Conservation (phyloP, 305 asterid genomes). For the Fraxinus floribunda region DNA sequence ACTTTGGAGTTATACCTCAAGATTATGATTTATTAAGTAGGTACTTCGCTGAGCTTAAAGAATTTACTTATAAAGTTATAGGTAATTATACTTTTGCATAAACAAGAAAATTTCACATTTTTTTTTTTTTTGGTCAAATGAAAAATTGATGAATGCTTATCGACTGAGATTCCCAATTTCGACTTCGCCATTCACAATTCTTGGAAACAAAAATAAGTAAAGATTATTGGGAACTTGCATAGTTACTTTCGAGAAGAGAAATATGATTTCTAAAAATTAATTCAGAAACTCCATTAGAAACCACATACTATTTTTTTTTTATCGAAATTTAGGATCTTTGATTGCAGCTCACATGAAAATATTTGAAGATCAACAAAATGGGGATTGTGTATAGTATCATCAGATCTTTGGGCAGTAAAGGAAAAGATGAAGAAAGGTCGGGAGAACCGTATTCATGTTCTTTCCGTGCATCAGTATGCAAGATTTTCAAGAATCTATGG, state of each 20-base stretch:
- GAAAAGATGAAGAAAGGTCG: background rate
- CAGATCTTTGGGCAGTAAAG: background rate
- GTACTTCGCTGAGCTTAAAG: background rate
- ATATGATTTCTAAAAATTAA: background rate
- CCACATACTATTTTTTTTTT: background rate
- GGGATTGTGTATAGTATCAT: slow-evolving; percentile 21
- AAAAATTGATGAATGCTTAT: background rate
- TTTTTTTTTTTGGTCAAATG: too few relatives aligned
- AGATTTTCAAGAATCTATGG: background rate
- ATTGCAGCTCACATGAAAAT: background rate
- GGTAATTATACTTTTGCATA: background rate
- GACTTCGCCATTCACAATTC: background rate
- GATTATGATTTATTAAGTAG: background rate
- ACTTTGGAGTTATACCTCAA: background rate
- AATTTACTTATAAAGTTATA: background rate
- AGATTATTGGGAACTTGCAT: background rate
- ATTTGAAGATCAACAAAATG: slow-evolving; percentile 15
- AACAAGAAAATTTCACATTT: background rate
- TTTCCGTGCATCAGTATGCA: background rate
- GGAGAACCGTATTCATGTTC: background rate
- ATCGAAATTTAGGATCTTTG: background rate
- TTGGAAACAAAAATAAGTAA: background rate
- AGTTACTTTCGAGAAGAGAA: background rate
- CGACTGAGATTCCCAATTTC: background rate
- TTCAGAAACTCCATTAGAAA: background rate